Evolutionary conservation across 1,139 yeast species (phyloP).

Genomic region (Yamadazyma trypodendri): DNA sequence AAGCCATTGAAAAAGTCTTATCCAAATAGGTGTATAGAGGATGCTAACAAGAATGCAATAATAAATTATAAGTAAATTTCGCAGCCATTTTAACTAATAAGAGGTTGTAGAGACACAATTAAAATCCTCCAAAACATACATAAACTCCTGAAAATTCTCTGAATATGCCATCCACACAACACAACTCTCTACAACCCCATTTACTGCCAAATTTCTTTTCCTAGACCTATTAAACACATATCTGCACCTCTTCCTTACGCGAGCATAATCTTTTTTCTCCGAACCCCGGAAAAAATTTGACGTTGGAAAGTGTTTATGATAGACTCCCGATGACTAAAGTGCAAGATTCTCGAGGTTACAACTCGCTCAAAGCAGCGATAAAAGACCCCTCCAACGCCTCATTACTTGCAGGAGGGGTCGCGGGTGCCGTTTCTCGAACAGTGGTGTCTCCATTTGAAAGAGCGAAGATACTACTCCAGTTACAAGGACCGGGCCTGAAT

Average conservation of each 20-base stretch:
- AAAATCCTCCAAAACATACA: too few relatives aligned
- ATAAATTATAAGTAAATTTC: neutral
- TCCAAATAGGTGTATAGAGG: slow-evolving; percentile 24
- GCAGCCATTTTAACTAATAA: slow-evolving; percentile 1
- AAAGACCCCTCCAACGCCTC: slow-evolving; percentile 59
- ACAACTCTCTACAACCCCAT: too few relatives aligned
- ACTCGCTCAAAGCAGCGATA: slow-evolving; percentile 27
- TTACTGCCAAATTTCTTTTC: too few relatives aligned
- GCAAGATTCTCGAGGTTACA: slow-evolving; percentile 3
- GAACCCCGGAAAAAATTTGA: too few relatives aligned
- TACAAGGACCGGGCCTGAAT: slow-evolving; percentile 71
- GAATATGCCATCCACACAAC: too few relatives aligned
- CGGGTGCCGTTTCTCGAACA: slow-evolving; percentile 92
- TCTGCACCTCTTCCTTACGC: too few relatives aligned
- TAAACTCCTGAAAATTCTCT: too few relatives aligned
- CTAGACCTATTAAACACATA: too few relatives aligned
- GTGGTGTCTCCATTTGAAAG: slow-evolving; percentile 94
- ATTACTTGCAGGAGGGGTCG: slow-evolving; percentile 58
- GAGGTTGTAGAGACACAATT: too few relatives aligned
- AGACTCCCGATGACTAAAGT: neutral
- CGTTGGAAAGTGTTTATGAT: neutral
- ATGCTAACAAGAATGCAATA: neutral
- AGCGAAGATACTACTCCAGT: slow-evolving; percentile 86
- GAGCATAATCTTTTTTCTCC: too few relatives aligned
- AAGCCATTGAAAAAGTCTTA: slow-evolving; percentile 48